A percentile compares a stretch with the other conserved stretches of the same genome.
Conservation (phyloP, 2,329 filamentous ascomycete genomes). For the Neofusicoccum parvum region DNA sequence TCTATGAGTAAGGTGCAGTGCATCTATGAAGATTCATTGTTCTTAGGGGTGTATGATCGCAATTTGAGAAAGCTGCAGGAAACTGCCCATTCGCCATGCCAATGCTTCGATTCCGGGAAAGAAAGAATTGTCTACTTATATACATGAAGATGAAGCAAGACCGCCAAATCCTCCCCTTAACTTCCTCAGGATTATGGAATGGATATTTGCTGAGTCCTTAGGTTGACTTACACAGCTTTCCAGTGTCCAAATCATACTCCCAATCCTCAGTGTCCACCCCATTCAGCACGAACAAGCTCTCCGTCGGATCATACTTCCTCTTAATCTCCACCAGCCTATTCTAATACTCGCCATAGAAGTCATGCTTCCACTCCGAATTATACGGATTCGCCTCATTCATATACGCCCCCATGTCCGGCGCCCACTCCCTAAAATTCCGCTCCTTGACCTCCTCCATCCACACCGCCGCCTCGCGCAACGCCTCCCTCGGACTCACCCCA, state of each 20-base stretch:
- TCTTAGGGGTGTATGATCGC: too few relatives aligned
- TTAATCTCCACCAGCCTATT: constrained; percentile 22
- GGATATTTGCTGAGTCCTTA: neutral
- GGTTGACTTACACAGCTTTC: constrained; percentile 25
- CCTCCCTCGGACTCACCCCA: constrained; percentile 19
- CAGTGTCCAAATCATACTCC: constrained; percentile 29
- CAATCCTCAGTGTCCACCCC: constrained; percentile 29
- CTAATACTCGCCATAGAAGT: constrained; percentile 25
- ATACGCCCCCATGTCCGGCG: constrained; percentile 24
- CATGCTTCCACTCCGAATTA: constrained; percentile 23
- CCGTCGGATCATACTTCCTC: constrained; percentile 24
- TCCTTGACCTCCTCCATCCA: constrained; percentile 28
- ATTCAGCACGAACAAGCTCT: constrained; percentile 28
- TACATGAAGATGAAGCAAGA: too few relatives aligned
- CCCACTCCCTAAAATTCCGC: constrained; percentile 27
- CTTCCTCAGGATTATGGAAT: too few relatives aligned
- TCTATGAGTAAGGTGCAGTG: too few relatives aligned
- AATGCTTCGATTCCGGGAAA: too few relatives aligned
- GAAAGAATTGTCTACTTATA: too few relatives aligned
- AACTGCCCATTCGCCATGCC: too few relatives aligned
- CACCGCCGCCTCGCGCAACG: constrained; percentile 21
- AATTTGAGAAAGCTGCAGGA: too few relatives aligned
- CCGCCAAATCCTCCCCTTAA: too few relatives aligned
- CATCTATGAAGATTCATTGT: too few relatives aligned
- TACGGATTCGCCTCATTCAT: constrained; percentile 28